Evolutionary conservation across 2,329 filamentous ascomycete genomes (phyloP), one percentile per base, ranked within the genome.

Genomic region (Aspergillus terreus): DNA sequence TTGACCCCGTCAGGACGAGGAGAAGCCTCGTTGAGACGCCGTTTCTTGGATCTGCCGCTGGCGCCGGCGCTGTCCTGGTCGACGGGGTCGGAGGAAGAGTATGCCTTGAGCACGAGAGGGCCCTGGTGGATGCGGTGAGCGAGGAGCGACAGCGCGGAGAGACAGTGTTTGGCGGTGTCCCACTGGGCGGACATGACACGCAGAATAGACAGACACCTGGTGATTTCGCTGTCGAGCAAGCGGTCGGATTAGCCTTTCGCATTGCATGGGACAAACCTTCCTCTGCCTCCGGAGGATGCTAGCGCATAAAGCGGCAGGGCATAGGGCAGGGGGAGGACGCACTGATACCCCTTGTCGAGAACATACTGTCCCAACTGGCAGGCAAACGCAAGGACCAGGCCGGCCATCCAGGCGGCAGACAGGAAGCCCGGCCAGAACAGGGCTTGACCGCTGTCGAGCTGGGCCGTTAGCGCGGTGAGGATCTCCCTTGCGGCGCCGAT

Each of bases 401-500:
- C 71, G 0, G 69, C 66, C 71, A 74, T 74, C 67, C 70, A 74
- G 1, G 67, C 67, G 1, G 71, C 71, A 1, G 69, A 72, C 4
- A 74, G 51, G 15, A 73, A 66, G 0, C 70, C 69, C 0, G 71
- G 71, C 59, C 71, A 70, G 55, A 73, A 72, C 32, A 74, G 59
- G 4, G 67, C 63, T 46, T 73, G 70, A 1, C 57, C 55, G 32
- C 60, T 60, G 40, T 64, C 57, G 25, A 62, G 55, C 47, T 74
- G 71, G 1, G 59, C 51, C 30, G 64, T 66, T 6, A 73, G 59
- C 0, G 68, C 70, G 5, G 65, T 57, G n/a, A 73, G 56, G 19
- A 72, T 72, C 27, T 63, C 65, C n/a, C 70, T 60, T 7, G 69
- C 68, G 12, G 71, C 69, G 11, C 69, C 66, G 47, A 73, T 73